Evolutionary conservation across 495 filamentous ascomycete species (phyloP), one percentile per base, ranked within the genome.

Genomic region (Thozetella sp.): DNA sequence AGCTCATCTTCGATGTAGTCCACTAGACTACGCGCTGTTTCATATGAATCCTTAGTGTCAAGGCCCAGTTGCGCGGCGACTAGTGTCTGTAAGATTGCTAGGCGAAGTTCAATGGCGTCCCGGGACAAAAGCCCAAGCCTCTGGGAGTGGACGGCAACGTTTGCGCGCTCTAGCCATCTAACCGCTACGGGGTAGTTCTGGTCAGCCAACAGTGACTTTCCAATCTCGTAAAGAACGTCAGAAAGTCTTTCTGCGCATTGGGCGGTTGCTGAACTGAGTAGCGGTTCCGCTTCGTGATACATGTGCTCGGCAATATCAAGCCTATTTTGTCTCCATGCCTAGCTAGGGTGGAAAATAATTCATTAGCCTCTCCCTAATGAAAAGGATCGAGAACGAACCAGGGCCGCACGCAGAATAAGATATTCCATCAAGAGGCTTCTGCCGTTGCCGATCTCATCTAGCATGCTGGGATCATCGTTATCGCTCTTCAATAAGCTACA

Each of bases 271-370:
- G 67, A 57, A 2, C 65, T 60, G 6, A 68, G 67, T 11, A 77
- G 67, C 10, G 67, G 59, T 24, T 78, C 72, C 9, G 81, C 68
- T 63, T 90, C 90, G 17, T 75, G 75, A 71, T 88, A 93, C 76
- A 94, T 82, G 68, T 90, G 85, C 55, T 95, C 90, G 11, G 92
- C 90, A 26, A 96, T 79, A 57, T 93, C 88, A 25, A 88, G 74
- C 26, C 88, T 81, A 46, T 82, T 80, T 66, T 91, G 86, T 51
- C 82, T 79, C 89, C 88, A 94, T 25, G 89, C 83, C 90, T 96
- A 53, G 23, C 61, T n/a, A 40, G 22, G 22, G 25, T 56, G 52
- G 26, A 61, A 50, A 52, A 53, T 63, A 25, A 66, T 40, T 50
- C 51, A 2, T 11, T 17, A 20, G 10, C 23, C 11, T 25, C 25